Base-by-base conservation (phyloP, 805 yeast species). In the Hanseniaspora lachancei region DNA sequence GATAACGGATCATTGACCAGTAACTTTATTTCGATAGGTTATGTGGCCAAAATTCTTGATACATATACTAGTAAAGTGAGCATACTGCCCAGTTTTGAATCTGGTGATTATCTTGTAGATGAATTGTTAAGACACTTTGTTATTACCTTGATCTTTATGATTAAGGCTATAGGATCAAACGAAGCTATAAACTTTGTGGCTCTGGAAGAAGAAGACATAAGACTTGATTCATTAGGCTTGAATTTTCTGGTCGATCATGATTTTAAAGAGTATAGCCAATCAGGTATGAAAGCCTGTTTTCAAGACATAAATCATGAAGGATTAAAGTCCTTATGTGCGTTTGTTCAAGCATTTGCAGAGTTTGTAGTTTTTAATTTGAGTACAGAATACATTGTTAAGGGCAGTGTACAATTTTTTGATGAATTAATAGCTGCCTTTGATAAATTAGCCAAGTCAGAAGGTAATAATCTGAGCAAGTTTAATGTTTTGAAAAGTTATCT, bases 11-110 rank as follows among this genome's bases (percentile, higher is more conserved):
- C 89, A 8, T 70, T 88, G 47, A 78, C 88, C n/a, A 85, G 82
- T 23, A 86, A 91, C 0, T 77, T 91, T 0, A 70, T 88, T 47
- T 80, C 95, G 59, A 84, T 89, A 63, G 70, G 86, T 21, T 83
- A 82, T 62, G 81, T 88, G 23, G 88, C 84, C 61, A 71, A 75
- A 21, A 61, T 82, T n/a, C 65, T 84, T 18, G 65, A 66, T 15
- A 68, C 70, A 44, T 77, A 74, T 56, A 66, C 68, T 2, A 61
- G 61, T 18, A 58, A 61, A n/a, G 62, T 63, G 18, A 32, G 24
- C 3, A 40, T 29, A 1, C 63, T 63, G 2, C 21, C 47, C 27
- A 53, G 39, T 13, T 58, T 66, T 40, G 34, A 57, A 9, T 64
- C 70, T 3, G 66, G 63, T 3, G 48, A 60, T 44, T 54, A 60